Evolutionary conservation across 192 early-diverging fungal genomes (phyloP), one percentile per base, ranked within the genome.

Genomic region (Gonapodya sp.): DNA sequence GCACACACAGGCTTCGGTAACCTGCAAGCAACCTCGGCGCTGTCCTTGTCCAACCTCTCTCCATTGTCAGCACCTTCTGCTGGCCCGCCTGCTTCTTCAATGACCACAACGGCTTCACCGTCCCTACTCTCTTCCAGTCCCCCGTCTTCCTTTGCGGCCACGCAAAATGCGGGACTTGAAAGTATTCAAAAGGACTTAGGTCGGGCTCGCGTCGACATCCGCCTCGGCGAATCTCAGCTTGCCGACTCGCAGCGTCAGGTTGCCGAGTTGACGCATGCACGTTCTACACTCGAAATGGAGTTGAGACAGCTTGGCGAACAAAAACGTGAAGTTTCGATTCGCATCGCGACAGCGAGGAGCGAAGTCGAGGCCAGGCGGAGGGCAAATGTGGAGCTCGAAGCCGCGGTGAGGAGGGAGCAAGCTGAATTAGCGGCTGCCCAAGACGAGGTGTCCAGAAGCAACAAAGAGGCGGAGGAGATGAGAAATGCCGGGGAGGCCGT

Each of bases 341-440:
- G 46, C 8, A 24, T 64, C 8, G 46, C 46, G 24, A 64, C 46
- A 8, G 46, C 46, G 46, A 8, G 46, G 46, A 64, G 24, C 24
- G 46, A 64, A 24, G 46, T 64, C 24, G 46, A 64, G 46, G 46
- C 46, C 8, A 8, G 8, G 46, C 46, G 46, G 46, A 64, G 46
- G 24, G 46, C 46, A 8, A 64, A 64, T 64, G 75, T 33, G 31
- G 75, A 77, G 75, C 75, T 77, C 18, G 75, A 77, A 33, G 75
- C 75, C 8, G 46, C 46, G 46, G 46, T 64, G 46, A 64, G 46
- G 46, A 64, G 46, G 46, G 46, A 64, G 46, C 46, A 64, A 24
- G 46, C 46, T 64, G 46, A 64, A 64, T 16, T 64, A 16, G 46
- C 46, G 24, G 46, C 46, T 8, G 46, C 8, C 8, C 46, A 64